Conservation (phyloP, 495 filamentous ascomycete genomes). For the Penicillium coffeae region DNA sequence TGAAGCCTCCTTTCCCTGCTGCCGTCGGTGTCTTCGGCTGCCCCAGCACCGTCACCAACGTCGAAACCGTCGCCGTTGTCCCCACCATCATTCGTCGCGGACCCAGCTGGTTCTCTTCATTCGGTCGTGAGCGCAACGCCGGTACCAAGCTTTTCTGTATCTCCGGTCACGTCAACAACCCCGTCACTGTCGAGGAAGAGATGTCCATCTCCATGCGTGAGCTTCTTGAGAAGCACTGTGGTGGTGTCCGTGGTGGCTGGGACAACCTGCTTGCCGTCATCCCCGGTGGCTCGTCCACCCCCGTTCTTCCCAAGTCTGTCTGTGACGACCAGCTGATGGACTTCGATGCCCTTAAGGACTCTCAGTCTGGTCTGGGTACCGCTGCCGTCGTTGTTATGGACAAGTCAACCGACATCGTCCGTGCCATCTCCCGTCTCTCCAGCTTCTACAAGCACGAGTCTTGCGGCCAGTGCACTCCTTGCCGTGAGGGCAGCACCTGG, state of each 20-base stretch:
- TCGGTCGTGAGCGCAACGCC: constrained; percentile 90
- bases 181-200: constrained; percentile 95
- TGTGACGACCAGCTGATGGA: constrained; percentile 98
- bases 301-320: constrained; percentile 80
- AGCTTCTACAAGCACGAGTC: constrained; percentile 98
- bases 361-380: constrained; percentile 93
- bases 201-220: constrained; percentile 95
- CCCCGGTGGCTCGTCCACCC: constrained; percentile 93
- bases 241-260: constrained; percentile 94
- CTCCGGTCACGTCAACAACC: constrained; percentile 98
- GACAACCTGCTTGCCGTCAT: constrained; percentile 95
- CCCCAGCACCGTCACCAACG: constrained; percentile 95
- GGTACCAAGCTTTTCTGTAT: constrained; percentile 99
- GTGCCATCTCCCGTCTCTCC: constrained; percentile 84
- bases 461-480: constrained; percentile 97
- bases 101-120: constrained; percentile 83
- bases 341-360: constrained; percentile 97
- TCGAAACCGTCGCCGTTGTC: constrained; percentile 92
- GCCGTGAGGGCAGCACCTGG: constrained; percentile 96
- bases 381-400: constrained; percentile 99
- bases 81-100: constrained; percentile 95
- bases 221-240: constrained; percentile 95
- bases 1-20: constrained; percentile 98
- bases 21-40: constrained; percentile 96
- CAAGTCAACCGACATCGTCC: constrained; percentile 92